These are phyloP conservation scores for Zygosaccharomyces lentus DNA, from an alignment of 805 yeast genomes.

Conservation along the genomic window DNA sequence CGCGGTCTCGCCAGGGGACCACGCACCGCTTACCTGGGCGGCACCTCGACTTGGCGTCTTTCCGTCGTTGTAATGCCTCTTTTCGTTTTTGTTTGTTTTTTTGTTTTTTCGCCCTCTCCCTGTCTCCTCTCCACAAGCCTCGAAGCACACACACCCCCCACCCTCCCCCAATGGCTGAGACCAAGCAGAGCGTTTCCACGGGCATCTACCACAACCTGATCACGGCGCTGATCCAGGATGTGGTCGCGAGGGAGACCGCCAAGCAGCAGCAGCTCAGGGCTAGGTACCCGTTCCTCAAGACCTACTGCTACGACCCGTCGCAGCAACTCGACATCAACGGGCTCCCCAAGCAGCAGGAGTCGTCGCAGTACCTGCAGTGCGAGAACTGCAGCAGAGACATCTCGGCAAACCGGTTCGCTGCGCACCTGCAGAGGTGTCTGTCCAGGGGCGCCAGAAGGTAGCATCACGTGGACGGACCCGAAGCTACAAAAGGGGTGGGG, in stretches of 20 bases:
- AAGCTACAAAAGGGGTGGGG: too few species aligned
- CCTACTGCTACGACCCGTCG: slow-evolving; percentile 27
- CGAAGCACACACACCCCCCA: neutral
- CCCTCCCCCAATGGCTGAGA: slow-evolving; percentile 15
- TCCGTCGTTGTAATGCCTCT: too few species aligned
- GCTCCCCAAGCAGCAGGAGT: slow-evolving; percentile 30
- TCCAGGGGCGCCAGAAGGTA: slow-evolving; percentile 59
- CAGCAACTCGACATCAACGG: slow-evolving; percentile 31
- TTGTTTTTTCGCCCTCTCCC: neutral
- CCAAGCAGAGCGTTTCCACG: slow-evolving; percentile 24
- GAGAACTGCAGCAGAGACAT: slow-evolving; percentile 78
- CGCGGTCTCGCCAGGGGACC: neutral
- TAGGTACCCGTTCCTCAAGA: slow-evolving; percentile 24
- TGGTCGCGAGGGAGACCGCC: slow-evolving; percentile 28
- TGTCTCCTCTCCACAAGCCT: neutral
- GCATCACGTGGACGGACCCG: neutral
- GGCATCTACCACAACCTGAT: slow-evolving; percentile 26
- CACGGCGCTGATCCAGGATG: slow-evolving; percentile 32
- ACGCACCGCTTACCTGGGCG: too few species aligned
- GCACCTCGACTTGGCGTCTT: too few species aligned
- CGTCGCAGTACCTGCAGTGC: slow-evolving; percentile 62
- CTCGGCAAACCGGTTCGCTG: slow-evolving; percentile 89
- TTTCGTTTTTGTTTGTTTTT: slow-evolving; percentile 1
- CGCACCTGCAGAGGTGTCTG: slow-evolving; percentile 84
- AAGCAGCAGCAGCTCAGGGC: slow-evolving; percentile 21